A percentile compares a stretch with the other conserved stretches of the same genome.
Evolutionary conservation across 2,329 filamentous ascomycete species (phyloP).

Genomic region (Beauveria scarabaeidicola): DNA sequence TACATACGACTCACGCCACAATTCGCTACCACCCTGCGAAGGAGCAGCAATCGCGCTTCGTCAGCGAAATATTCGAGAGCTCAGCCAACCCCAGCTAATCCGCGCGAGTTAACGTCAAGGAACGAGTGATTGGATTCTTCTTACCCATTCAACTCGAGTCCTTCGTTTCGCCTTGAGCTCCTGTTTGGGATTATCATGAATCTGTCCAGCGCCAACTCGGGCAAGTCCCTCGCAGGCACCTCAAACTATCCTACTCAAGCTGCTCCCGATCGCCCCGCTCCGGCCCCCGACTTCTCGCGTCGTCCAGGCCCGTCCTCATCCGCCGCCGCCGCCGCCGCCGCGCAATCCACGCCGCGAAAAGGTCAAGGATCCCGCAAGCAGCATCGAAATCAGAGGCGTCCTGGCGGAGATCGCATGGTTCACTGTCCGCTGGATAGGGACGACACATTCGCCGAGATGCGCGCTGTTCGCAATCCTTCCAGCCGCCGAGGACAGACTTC

Average conservation of each 20-base stretch:
- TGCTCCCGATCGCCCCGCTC: conserved; percentile 33
- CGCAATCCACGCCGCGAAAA: conserved; percentile 53
- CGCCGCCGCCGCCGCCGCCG: conserved; percentile 18
- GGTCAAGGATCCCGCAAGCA: conserved; percentile 70
- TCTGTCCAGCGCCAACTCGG: conserved; percentile 26
- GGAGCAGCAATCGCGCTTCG: neutral
- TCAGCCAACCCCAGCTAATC: neutral
- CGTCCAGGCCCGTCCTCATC: conserved; percentile 33
- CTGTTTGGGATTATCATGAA: conserved; percentile 22
- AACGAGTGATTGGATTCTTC: conserved; percentile 14
- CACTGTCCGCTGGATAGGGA: conserved; percentile 54
- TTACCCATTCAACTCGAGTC: conserved; percentile 7
- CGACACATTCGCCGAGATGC: conserved; percentile 77
- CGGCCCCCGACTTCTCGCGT: conserved; percentile 43
- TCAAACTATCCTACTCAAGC: conserved; percentile 32
- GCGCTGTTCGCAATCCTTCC: conserved; percentile 48
- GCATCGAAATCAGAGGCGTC: conserved; percentile 73
- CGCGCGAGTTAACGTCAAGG: conserved; percentile 13
- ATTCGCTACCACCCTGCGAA: neutral
- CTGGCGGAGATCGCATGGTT: conserved; percentile 37
- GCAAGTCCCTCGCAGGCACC: conserved; percentile 43
- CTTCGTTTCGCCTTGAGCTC: neutral
- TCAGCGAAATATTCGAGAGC: neutral
- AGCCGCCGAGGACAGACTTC: conserved; percentile 86
- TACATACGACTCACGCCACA: neutral